Evolutionary conservation across 2,329 filamentous ascomycete species (phyloP).

Genomic region (Aspergillus uvarum): DNA sequence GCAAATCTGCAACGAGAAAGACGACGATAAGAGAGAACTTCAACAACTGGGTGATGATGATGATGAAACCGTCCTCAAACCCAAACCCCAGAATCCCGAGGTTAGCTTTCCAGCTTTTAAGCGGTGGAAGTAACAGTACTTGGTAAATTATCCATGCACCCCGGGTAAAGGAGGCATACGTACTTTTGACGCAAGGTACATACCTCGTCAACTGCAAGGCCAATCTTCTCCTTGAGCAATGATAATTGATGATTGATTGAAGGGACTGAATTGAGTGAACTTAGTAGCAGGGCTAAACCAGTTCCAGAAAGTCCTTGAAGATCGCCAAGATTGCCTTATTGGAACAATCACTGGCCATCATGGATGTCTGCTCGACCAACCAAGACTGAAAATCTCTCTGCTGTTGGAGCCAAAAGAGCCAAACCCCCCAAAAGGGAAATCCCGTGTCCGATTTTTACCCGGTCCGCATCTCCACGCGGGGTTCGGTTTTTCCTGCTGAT

Average conservation of each 20-base stretch:
- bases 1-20: slow-evolving; percentile 4
- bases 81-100: too few species aligned
- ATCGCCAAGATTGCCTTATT: not conserved
- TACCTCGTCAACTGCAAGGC: not conserved
- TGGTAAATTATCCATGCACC: not conserved
- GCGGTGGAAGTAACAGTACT: too few species aligned
- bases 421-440: not conserved
- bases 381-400: too few species aligned
- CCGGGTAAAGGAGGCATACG: not conserved
- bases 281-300: too few species aligned
- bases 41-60: slow-evolving; percentile 13
- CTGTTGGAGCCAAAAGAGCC: not conserved
- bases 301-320: not conserved
- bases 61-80: slow-evolving; percentile 12
- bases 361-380: too few species aligned
- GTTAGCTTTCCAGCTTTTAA: too few species aligned
- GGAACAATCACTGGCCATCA: not conserved
- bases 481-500: not conserved
- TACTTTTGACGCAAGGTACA: slow-evolving; percentile 8
- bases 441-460: slow-evolving; percentile 20
- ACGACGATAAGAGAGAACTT: slow-evolving; percentile 5
- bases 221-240: not conserved
- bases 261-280: not conserved
- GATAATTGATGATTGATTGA: not conserved
- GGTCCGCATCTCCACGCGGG: slow-evolving; percentile 12